Evolutionary conservation across 805 yeast genomes (phyloP).

Genomic region (Starmerella cellae): DNA sequence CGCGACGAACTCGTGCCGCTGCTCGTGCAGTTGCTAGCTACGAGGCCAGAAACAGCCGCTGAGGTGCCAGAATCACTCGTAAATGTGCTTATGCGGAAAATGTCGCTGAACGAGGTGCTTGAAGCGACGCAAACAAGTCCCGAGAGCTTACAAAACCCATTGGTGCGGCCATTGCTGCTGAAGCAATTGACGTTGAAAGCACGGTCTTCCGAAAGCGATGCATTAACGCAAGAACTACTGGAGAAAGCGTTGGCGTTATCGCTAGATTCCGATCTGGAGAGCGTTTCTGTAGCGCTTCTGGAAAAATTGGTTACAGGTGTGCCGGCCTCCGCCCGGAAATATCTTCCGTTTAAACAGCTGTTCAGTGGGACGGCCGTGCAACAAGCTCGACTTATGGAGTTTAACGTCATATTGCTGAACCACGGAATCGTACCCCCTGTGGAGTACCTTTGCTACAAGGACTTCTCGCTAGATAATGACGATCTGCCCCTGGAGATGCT

Average conservation of each 20-base stretch:
- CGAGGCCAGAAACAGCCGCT: slow-evolving; percentile 6
- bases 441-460: slow-evolving; percentile 2
- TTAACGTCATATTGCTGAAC: slow-evolving; percentile 12
- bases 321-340: slow-evolving; percentile 3
- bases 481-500: slow-evolving; percentile 12
- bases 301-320: slow-evolving; percentile 2
- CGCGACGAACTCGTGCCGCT: slow-evolving; percentile 15
- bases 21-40: slow-evolving; percentile 9
- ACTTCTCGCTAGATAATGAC: slow-evolving; percentile 3
- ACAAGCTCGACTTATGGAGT: slow-evolving; percentile 18
- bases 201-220: neutral
- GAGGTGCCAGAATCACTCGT: slow-evolving; percentile 13
- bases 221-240: neutral
- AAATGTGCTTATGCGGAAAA: slow-evolving; percentile 9
- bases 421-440: slow-evolving; percentile 1
- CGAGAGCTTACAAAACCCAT: slow-evolving; percentile 4
- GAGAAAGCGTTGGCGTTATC: slow-evolving; percentile 9
- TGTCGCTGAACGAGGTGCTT: slow-evolving; percentile 12
- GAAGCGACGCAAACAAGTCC: slow-evolving; percentile 2
- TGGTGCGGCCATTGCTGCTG: slow-evolving; percentile 13
- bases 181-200: slow-evolving; percentile 7
- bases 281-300: slow-evolving; percentile 7
- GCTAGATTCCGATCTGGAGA: slow-evolving; percentile 10
- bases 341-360: slow-evolving; percentile 15
- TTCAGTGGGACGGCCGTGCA: slow-evolving; percentile 12